phyloP scores from a whole-genome alignment of 148 eudicot species.

The Diospyros kaki region DNA sequence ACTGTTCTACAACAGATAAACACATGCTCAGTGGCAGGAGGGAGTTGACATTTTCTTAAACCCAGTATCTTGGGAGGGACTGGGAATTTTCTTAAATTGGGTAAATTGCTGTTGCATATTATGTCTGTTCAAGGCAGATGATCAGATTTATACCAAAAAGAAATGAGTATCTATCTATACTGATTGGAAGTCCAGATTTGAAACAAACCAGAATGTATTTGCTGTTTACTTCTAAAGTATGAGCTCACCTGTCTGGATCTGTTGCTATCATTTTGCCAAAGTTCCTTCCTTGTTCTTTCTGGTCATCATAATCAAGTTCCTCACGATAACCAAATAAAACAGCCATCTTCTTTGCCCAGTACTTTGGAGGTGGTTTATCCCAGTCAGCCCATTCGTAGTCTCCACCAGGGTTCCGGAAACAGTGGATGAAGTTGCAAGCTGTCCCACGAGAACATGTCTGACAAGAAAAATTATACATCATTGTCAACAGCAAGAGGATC shows the following conservation, averaged over 20 bases:
- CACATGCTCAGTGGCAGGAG: not conserved
- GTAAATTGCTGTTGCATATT: not conserved
- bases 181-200: not conserved
- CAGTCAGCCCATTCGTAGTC: constrained; percentile 98
- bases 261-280: constrained; percentile 23
- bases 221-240: not conserved
- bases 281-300: constrained; percentile 29
- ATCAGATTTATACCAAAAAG: not conserved
- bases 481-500: not conserved
- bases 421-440: constrained; percentile 88
- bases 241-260: constrained; percentile 33
- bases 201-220: not conserved
- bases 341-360: constrained; percentile 72
- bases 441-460: constrained; percentile 91
- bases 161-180: not conserved
- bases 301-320: constrained; percentile 29
- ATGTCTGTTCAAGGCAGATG: not conserved
- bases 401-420: constrained; percentile 92
- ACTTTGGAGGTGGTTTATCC: constrained; percentile 87
- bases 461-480: not conserved
- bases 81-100: not conserved
- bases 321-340: constrained; percentile 74
- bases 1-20: not conserved
- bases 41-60: not conserved
- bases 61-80: not conserved